Percentiles rank a stretch among this genome's conserved stretches.
Conservation (phyloP, 2,329 filamentous ascomycete genomes). For the Thielaviopsis ethacetica region DNA sequence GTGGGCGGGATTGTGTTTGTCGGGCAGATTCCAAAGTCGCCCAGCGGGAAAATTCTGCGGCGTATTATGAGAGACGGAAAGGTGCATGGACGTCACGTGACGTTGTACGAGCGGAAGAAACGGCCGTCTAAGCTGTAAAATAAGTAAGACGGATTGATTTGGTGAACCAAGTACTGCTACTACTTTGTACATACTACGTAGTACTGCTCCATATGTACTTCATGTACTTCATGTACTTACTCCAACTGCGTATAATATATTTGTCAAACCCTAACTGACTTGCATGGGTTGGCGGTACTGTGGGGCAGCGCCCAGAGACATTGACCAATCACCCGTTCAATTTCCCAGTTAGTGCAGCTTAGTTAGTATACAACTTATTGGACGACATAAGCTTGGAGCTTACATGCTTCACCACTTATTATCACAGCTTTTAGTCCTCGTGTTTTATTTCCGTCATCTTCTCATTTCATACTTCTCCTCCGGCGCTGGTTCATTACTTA, state of each 20-base stretch:
- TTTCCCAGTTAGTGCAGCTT: no score
- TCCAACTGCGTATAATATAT: no score
- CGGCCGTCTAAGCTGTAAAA: conserved; percentile 11
- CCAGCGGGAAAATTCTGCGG: conserved; percentile 33
- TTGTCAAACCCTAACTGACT: no score
- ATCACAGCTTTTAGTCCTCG: not conserved
- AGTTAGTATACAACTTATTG: no score
- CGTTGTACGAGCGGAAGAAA: conserved; percentile 17
- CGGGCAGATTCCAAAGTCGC: conserved; percentile 55
- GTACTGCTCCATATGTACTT: no score
- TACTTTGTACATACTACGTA: not conserved
- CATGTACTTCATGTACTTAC: no score
- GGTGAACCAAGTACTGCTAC: no score
- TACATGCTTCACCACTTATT: not conserved
- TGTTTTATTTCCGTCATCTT: not conserved
- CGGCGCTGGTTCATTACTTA: no score
- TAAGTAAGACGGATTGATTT: not conserved
- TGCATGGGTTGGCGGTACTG: no score
- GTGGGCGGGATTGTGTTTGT: conserved; percentile 56
- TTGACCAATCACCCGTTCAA: no score
- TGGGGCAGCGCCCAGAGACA: no score
- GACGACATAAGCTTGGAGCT: no score
- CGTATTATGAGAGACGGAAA: conserved; percentile 26
- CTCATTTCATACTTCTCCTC: not conserved
- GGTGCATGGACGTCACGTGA: conserved; percentile 21